phyloP scores from a whole-genome alignment of 2,329 filamentous ascomycete genomes.

The Colletotrichum sansevieriae region DNA sequence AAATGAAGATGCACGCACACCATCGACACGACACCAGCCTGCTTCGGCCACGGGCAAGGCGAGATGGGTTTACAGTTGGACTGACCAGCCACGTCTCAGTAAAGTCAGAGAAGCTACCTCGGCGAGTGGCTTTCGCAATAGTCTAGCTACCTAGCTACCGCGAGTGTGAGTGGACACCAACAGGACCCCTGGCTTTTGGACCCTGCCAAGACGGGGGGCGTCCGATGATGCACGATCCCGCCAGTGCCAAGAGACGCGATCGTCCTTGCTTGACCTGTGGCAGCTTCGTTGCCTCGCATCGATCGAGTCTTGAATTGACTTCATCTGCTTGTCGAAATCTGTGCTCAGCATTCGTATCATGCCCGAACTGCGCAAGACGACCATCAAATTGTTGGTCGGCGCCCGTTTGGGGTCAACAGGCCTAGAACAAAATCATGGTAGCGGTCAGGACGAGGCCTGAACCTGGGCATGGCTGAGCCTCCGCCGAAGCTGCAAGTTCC shows the following conservation, averaged over 20 bases:
- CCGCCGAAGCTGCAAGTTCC: slow-evolving; percentile 11
- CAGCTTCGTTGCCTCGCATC: neutral
- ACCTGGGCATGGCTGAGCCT: slow-evolving; percentile 6
- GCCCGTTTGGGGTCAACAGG: neutral
- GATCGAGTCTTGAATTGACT: neutral
- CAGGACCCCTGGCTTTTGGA: slow-evolving; percentile 31
- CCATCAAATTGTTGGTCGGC: neutral
- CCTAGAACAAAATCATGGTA: neutral
- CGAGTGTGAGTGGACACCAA: neutral
- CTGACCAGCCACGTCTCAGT: neutral
- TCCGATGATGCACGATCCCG: slow-evolving; percentile 32
- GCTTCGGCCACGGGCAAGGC: neutral
- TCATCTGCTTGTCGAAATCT: neutral
- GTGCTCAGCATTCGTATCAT: neutral
- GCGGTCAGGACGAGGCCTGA: neutral
- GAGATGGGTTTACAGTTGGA: neutral
- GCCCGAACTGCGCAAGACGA: neutral
- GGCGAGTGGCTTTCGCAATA: neutral
- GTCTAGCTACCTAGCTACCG: neutral
- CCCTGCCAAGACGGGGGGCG: slow-evolving; percentile 35
- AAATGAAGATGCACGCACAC: neutral
- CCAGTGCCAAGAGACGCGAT: slow-evolving; percentile 27
- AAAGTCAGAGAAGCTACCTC: neutral
- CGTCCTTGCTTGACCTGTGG: neutral
- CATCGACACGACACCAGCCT: neutral